Percentiles rank a stretch among this genome's conserved stretches.
These are phyloP conservation scores for Suhomyces chickasaworum DNA, from an alignment of 1,139 yeast species.

Conservation along the genomic window DNA sequence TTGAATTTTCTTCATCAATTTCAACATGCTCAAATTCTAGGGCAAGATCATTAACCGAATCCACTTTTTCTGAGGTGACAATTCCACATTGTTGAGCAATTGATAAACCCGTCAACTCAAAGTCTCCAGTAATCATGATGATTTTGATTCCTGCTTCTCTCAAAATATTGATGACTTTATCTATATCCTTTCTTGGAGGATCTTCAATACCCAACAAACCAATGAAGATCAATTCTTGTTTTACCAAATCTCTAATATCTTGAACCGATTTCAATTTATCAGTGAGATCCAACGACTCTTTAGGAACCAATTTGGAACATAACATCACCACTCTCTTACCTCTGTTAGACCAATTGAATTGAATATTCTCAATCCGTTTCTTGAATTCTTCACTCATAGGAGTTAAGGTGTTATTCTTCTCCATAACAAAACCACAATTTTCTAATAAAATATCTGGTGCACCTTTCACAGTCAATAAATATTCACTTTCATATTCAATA, in stretches of 20 bases:
- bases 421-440: conserved; percentile 30
- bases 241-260: conserved; percentile 16
- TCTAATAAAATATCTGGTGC: conserved; percentile 52
- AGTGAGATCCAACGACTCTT: conserved; percentile 14
- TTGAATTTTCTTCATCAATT: conserved; percentile 17
- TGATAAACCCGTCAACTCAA: conserved; percentile 53
- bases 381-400: conserved; percentile 19
- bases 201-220: conserved; percentile 55
- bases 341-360: conserved; percentile 40
- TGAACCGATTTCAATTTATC: conserved; percentile 14
- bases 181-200: conserved; percentile 51
- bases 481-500: conserved; percentile 17
- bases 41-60: conserved; percentile 24
- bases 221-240: conserved; percentile 28
- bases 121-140: conserved; percentile 59
- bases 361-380: conserved; percentile 27
- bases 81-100: conserved; percentile 53
- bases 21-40: conserved; percentile 10
- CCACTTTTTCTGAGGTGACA: conserved; percentile 31
- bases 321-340: conserved; percentile 52
- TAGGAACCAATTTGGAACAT: conserved; percentile 30
- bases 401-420: conserved; percentile 17
- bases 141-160: conserved; percentile 53
- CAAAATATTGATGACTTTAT: conserved; percentile 38
- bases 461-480: conserved; percentile 44